Base-by-base conservation (phyloP, 164 flowering plant species). In the Vitis riparia region DNA sequence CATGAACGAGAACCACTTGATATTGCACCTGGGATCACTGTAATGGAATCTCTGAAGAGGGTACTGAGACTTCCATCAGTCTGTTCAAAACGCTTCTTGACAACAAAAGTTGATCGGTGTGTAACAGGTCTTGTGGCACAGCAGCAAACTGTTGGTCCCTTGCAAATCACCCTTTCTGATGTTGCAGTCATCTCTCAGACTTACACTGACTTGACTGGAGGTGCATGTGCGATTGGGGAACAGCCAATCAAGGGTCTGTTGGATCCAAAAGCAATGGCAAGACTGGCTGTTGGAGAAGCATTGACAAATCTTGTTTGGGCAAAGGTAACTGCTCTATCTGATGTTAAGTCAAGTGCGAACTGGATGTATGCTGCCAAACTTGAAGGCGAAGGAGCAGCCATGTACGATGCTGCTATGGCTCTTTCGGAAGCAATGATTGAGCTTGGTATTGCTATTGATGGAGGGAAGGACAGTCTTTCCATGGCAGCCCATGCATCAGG, bases 351-450 rank as follows among this genome's bases (percentile, higher is more conserved):
- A 5, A 94, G 99, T 81, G 99, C 94, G 16, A 94, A 94, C 66
- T 94, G 96, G 99, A 92, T 94, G 99, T 94, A 92, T 83, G 98
- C 99, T 71, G 99, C 99, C 62, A 94, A 94, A 80, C 90, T 92
- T 65, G 97, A 94, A 78, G 99, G 96, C 37, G 98, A 92, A 76
- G 98, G 99, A 70, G 94, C 97, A 47, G 92, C 80, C 48, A 91
- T 94, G 99, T 92, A 91, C 79, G 99, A 91, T 88, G 97, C 97
- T 75, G 97, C 98, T 29, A 75, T 51, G 8, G 90, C 98, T 68
- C 94, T 94, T 71, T 74, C 90, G 10, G 97, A 92, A 66, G 88
- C 91, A 52, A 94, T 91, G 99, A 89, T 92, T 67, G 87, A 88
- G 62, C 87, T 94, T 53, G 97, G 99, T 16, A 87, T 92, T 73